These are phyloP conservation scores for Populus davidiana DNA, from an alignment of 345 rosid species.

Conservation along the genomic window DNA sequence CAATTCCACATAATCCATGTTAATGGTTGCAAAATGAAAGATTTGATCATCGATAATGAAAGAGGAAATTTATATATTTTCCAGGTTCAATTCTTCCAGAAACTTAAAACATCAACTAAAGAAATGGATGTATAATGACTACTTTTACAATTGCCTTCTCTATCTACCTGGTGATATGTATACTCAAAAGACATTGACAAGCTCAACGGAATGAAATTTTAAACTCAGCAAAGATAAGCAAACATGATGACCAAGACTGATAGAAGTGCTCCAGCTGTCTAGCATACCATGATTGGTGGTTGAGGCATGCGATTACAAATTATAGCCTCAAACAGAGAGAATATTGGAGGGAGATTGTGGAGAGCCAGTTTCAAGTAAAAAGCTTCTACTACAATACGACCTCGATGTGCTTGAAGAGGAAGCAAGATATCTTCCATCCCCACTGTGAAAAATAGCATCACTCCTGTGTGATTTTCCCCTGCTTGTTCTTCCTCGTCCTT, in stretches of 20 bases:
- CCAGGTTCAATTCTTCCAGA: not conserved
- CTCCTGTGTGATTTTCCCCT: conserved; percentile 53
- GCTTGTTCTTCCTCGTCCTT: conserved; percentile 56
- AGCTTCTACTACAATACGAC: conserved; percentile 86
- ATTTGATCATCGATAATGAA: not conserved
- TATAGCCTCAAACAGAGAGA: conserved; percentile 37
- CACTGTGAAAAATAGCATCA: conserved; percentile 48
- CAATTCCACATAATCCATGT: not conserved
- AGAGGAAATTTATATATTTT: not conserved
- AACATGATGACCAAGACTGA: not conserved
- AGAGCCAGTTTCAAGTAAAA: conserved; percentile 75
- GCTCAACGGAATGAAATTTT: not conserved
- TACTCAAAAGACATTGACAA: not conserved
- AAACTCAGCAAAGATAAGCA: not conserved
- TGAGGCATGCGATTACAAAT: not conserved
- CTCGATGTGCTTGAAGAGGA: conserved; percentile 91
- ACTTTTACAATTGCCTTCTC: conserved; percentile 1
- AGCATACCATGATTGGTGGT: not conserved
- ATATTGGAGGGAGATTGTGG: conserved; percentile 69
- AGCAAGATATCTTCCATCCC: conserved; percentile 66
- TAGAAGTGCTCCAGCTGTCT: conserved; percentile 1
- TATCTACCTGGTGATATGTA: not conserved
- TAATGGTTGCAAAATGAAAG: not conserved
- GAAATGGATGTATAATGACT: not conserved
- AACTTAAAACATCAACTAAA: not conserved